Conservation (phyloP, 768 basidiomycete genomes). For the Clitopilus hobsonii region DNA sequence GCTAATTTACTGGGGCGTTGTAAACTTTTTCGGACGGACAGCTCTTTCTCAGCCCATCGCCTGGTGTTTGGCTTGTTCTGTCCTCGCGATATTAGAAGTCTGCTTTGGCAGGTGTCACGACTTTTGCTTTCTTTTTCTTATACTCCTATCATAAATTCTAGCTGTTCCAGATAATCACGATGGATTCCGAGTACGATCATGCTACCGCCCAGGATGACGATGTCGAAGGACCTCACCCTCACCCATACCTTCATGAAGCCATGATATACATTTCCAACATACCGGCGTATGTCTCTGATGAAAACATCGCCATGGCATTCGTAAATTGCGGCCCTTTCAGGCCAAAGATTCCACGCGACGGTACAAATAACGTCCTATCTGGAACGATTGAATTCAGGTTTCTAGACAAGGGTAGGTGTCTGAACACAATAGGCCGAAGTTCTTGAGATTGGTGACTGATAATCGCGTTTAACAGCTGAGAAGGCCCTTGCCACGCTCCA, state of each 20-base stretch:
- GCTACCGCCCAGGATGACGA: slow-evolving; percentile 26
- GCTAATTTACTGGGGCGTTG: slow-evolving; percentile 3
- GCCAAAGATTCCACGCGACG: slow-evolving; percentile 69
- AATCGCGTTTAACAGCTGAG: slow-evolving; percentile 51
- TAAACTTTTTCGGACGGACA: slow-evolving; percentile 10
- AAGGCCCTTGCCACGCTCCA: slow-evolving; percentile 85
- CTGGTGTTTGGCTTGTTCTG: slow-evolving; percentile 17
- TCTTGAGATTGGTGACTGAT: neutral
- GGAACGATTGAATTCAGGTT: slow-evolving; percentile 85
- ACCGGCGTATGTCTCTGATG: slow-evolving; percentile 69
- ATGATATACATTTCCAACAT: slow-evolving; percentile 77
- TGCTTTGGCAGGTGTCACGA: slow-evolving; percentile 7
- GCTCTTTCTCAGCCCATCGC: slow-evolving; percentile 19
- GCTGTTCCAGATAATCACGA: slow-evolving; percentile 28
- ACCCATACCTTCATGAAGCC: slow-evolving; percentile 85
- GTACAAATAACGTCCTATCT: slow-evolving; percentile 41
- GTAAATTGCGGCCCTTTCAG: slow-evolving; percentile 77
- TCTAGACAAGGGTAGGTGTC: slow-evolving; percentile 68
- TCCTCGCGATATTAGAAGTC: slow-evolving; percentile 8
- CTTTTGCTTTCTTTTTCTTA: slow-evolving; percentile 9
- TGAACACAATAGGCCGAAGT: neutral
- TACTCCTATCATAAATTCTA: slow-evolving; percentile 10
- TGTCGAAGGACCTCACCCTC: slow-evolving; percentile 42
- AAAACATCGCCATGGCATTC: slow-evolving; percentile 71
- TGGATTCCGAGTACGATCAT: slow-evolving; percentile 40